Evolutionary conservation across 2,329 filamentous ascomycete species (phyloP).

Genomic region (Ceratocystis ficicola): DNA sequence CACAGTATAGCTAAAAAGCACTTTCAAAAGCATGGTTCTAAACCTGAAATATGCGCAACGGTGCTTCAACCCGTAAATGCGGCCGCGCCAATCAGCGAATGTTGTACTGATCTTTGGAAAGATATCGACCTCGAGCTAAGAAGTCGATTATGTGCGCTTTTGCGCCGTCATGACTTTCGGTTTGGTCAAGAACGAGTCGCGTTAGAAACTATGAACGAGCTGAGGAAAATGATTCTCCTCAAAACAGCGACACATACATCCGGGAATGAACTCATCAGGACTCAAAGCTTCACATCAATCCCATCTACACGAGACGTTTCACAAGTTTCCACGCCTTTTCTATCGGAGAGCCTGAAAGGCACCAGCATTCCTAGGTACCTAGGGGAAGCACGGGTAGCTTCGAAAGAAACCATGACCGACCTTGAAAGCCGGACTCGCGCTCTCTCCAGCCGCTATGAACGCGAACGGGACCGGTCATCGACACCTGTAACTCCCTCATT

Average conservation of each 20-base stretch:
- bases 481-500: conserved; percentile 1
- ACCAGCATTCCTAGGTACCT: conserved; percentile 9
- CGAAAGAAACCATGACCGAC: conserved; percentile 21
- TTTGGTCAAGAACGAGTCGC: conserved; percentile 36
- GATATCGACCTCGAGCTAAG: conserved; percentile 40
- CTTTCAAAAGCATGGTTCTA: conserved; percentile 33
- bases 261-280: conserved; percentile 8
- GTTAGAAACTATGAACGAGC: conserved; percentile 34
- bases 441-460: conserved; percentile 14
- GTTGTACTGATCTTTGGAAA: conserved; percentile 38
- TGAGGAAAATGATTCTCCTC: conserved; percentile 13
- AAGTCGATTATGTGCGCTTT: conserved; percentile 39
- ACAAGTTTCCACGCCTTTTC: conserved; percentile 14
- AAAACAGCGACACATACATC: background rate
- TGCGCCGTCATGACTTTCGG: conserved; percentile 32
- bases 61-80: conserved; percentile 20
- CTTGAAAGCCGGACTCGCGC: conserved; percentile 19
- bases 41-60: conserved; percentile 8
- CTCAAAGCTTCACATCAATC: conserved; percentile 5
- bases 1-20: conserved; percentile 37
- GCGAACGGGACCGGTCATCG: conserved; percentile 1
- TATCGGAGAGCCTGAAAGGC: conserved; percentile 11
- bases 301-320: conserved; percentile 14
- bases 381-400: conserved; percentile 17
- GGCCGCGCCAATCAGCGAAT: conserved; percentile 31